phyloP scores from a whole-genome alignment of 129 eudicot species.

The Mikania micrantha region DNA sequence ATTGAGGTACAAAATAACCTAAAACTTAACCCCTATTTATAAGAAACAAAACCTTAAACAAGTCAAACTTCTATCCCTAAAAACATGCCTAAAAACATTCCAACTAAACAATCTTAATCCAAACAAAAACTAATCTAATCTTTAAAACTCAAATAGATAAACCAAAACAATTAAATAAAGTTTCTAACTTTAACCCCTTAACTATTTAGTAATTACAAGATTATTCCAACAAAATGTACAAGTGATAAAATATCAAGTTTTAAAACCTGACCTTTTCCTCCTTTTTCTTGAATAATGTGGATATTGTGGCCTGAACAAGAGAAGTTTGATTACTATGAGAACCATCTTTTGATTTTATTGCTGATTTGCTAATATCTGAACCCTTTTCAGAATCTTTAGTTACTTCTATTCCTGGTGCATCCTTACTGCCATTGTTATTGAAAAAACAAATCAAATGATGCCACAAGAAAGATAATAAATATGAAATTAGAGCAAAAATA shows the following conservation, averaged over 20 bases:
- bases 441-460: constrained; percentile 17
- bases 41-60: too few relatives aligned
- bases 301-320: constrained; percentile 82
- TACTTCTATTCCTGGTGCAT: constrained; percentile 22
- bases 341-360: constrained; percentile 29
- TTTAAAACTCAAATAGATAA: too few relatives aligned
- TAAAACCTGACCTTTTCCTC: constrained; percentile 56
- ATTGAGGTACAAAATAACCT: too few relatives aligned
- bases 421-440: constrained; percentile 21
- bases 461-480: not conserved
- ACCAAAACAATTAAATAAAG: too few relatives aligned
- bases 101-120: too few relatives aligned
- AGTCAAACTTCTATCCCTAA: too few relatives aligned
- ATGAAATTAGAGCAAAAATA: not conserved
- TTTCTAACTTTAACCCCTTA: too few relatives aligned
- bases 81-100: too few relatives aligned
- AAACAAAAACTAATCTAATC: too few relatives aligned
- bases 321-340: constrained; percentile 32
- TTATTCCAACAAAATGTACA: too few relatives aligned
- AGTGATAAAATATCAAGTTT: constrained; percentile 7
- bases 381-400: constrained; percentile 20
- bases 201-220: too few relatives aligned
- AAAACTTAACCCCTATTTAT: too few relatives aligned
- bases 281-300: constrained; percentile 78
- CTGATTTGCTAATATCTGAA: constrained; percentile 18